Base-by-base conservation (phyloP, 495 filamentous ascomycete species). In the Tricharina praecox region DNA sequence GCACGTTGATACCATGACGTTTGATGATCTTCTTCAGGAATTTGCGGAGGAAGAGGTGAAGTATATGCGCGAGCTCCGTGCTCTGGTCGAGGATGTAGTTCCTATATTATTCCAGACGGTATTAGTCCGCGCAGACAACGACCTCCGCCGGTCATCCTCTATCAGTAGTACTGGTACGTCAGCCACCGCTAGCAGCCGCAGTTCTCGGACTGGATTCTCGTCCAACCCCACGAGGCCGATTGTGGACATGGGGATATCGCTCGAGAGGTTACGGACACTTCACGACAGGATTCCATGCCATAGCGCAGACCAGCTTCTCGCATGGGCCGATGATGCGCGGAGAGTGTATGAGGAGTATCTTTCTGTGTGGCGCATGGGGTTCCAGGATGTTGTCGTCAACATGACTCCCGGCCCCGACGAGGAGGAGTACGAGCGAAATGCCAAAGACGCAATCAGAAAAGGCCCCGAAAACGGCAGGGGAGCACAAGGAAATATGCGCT, bases 321-420 rank as follows among this genome's bases (percentile, higher is more conserved):
- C 66, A 11, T 99, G 92, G 92, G 81, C 88, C 0, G 73, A 79
- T 47, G 73, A 72, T 37, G 78, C 82, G 2, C 72, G 81, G 47
- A 73, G 74, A 52, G 68, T 88, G 9, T 99, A 99, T 61, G 70
- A 76, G 30, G 79, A 90, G 51, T 99, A 96, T 61, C 70, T 99
- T 19, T 76, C 76, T 49, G 78, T 82, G 30, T 99, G 90, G 90
- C 72, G 88, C 39, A 72, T 94, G 46, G 90, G 90, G 3, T 99
- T 99, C 64, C 81, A 93, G 55, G 88, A 92, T 63, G 78, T 96
- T 18, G 81, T 96, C 46, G 82, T 99, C 55, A 94, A 90, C 55
- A 72, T 99, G 21, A 86, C 85, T 8, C 81, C 86, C 7, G 72
- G 51, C 48, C 24, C 42, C 48, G 53, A 60, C 11, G 58, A 54